A percentile compares a stretch with the other conserved stretches of the same genome.
Conservation (phyloP, 441 rosid genomes). For the Adansonia grandidieri region DNA sequence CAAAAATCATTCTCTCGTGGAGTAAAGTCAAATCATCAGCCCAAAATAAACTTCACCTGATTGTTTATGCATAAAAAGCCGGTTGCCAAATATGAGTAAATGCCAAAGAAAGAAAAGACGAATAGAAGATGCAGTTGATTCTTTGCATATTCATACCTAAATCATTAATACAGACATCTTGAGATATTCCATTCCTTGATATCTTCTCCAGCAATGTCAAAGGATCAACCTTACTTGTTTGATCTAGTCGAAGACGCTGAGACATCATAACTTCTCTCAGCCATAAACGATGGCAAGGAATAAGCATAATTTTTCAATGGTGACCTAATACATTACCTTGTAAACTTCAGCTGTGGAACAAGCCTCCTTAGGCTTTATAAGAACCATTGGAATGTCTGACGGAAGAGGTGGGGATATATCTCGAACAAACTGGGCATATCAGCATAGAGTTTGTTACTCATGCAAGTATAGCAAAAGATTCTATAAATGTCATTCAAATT, state of each 20-base stretch:
- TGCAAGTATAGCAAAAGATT: conserved; percentile 12
- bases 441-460: conserved; percentile 26
- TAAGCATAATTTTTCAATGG: neutral
- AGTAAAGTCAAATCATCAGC: conserved; percentile 15
- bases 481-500: conserved; percentile 5
- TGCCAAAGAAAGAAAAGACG: neutral
- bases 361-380: conserved; percentile 85
- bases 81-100: neutral
- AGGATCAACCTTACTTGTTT: conserved; percentile 73
- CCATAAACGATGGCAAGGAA: neutral
- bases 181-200: conserved; percentile 74
- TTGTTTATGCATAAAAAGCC: neutral
- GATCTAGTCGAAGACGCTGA: conserved; percentile 73
- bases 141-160: conserved; percentile 58
- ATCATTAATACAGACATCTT: conserved; percentile 88
- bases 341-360: conserved; percentile 95
- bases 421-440: conserved; percentile 66
- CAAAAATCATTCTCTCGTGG: neutral
- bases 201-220: conserved; percentile 72
- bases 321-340: conserved; percentile 53
- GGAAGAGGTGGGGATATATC: conserved; percentile 72
- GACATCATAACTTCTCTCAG: conserved; percentile 29
- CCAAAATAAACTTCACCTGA: conserved; percentile 16
- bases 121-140: conserved; percentile 17
- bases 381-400: conserved; percentile 67